phyloP scores from a whole-genome alignment of 2,329 filamentous ascomycete genomes.

The Ophiostoma triangulosporum region DNA sequence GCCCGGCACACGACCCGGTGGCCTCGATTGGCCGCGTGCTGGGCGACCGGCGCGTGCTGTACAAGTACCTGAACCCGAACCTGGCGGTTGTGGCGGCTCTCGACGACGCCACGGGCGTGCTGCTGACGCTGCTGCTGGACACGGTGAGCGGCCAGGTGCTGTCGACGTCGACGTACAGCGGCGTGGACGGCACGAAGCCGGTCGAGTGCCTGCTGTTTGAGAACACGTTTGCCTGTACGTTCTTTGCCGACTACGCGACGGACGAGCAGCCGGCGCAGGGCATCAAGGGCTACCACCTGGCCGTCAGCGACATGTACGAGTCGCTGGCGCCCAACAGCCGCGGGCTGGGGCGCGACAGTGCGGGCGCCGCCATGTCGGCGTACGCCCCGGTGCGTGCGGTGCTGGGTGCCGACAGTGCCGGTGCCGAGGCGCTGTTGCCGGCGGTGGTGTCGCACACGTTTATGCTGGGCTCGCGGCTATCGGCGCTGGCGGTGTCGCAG shows the following conservation, averaged over 20 bases:
- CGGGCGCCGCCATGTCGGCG: constrained; percentile 57
- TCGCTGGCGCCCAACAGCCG: constrained; percentile 73
- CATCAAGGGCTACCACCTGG: constrained; percentile 73
- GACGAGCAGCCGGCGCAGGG: constrained; percentile 18
- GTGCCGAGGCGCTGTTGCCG: constrained; percentile 36
- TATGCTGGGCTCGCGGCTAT: constrained; percentile 66
- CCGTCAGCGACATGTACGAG: constrained; percentile 82
- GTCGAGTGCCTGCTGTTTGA: constrained; percentile 73
- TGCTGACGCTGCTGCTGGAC: constrained; percentile 71
- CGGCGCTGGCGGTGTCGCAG: constrained; percentile 68
- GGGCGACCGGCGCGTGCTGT: constrained; percentile 81
- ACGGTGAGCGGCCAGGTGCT: constrained; percentile 74
- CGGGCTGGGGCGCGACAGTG: constrained; percentile 51
- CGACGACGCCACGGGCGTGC: constrained; percentile 41
- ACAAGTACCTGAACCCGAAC: constrained; percentile 94
- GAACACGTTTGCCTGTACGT: constrained; percentile 90
- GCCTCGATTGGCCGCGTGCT: constrained; percentile 92
- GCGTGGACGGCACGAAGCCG: constrained; percentile 59
- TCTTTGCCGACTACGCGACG: constrained; percentile 40
- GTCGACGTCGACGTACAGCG: constrained; percentile 53
- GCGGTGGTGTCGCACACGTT: constrained; percentile 70
- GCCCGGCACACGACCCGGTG: constrained; percentile 67
- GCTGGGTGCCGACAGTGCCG: neutral
- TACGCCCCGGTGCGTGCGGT: constrained; percentile 46
- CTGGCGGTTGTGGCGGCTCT: constrained; percentile 61